These are phyloP conservation scores for Aspergillus jensenii DNA, from an alignment of 2,329 filamentous ascomycete genomes.

Conservation along the genomic window DNA sequence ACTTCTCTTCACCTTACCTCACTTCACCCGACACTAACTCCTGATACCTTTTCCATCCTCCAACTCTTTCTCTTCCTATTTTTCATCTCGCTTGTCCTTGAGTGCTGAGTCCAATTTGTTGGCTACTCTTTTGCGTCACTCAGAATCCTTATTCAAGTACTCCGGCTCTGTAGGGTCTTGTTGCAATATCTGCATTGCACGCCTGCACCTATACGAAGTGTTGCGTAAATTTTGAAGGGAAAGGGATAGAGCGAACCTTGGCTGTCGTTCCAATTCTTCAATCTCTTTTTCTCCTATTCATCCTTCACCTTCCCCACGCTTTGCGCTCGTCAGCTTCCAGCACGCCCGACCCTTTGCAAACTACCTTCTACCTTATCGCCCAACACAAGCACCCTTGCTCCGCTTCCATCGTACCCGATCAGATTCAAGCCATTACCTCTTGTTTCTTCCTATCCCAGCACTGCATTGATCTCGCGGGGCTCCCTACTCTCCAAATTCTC, in stretches of 20 bases:
- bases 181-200: background rate
- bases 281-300: slow-evolving; percentile 5
- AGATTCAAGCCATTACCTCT: slow-evolving; percentile 21
- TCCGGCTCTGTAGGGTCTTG: background rate
- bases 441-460: slow-evolving; percentile 20
- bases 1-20: slow-evolving; percentile 22
- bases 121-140: background rate
- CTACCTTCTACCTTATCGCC: slow-evolving; percentile 18
- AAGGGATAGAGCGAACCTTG: slow-evolving; percentile 18
- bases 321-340: slow-evolving; percentile 19
- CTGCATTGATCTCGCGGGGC: slow-evolving; percentile 23
- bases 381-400: slow-evolving; percentile 23
- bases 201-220: slow-evolving; percentile 3
- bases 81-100: slow-evolving; percentile 1
- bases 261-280: slow-evolving; percentile 10
- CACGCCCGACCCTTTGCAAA: slow-evolving; percentile 22
- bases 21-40: slow-evolving; percentile 21
- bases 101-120: background rate
- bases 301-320: slow-evolving; percentile 19
- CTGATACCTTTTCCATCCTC: slow-evolving; percentile 10
- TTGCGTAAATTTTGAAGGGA: slow-evolving; percentile 18
- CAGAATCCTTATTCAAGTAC: background rate
- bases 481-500: slow-evolving; percentile 17
- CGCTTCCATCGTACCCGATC: slow-evolving; percentile 22
- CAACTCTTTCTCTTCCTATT: slow-evolving; percentile 11